phyloP scores from a whole-genome alignment of 1,139 yeast species.

The Debaryomyces fabryi region DNA sequence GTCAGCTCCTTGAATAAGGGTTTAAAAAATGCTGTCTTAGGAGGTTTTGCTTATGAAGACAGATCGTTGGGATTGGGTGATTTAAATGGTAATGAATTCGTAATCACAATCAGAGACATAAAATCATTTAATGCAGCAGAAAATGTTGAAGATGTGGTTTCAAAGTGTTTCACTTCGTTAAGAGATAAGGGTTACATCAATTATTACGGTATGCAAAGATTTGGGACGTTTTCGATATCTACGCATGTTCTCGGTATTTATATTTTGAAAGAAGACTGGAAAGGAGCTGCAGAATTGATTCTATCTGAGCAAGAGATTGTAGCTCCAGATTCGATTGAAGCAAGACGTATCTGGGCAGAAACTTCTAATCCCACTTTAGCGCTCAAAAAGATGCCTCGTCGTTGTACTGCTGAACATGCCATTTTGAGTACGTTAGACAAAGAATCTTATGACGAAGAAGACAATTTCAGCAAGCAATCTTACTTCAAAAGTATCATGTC shows the following conservation, averaged over 20 bases:
- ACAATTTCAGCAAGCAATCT: constrained; percentile 49
- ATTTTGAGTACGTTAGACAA: constrained; percentile 61
- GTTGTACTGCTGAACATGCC: constrained; percentile 83
- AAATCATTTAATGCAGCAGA: constrained; percentile 32
- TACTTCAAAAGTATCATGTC: constrained; percentile 84
- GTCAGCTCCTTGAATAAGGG: constrained; percentile 75
- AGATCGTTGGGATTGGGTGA: constrained; percentile 74
- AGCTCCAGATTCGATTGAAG: constrained; percentile 78
- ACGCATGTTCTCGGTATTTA: constrained; percentile 84
- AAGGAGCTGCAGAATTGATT: constrained; percentile 73
- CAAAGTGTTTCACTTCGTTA: constrained; percentile 59
- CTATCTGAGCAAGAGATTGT: constrained; percentile 85
- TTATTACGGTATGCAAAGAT: constrained; percentile 96
- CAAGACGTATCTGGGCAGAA: constrained; percentile 79
- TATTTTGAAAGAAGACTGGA: constrained; percentile 75
- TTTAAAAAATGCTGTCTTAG: constrained; percentile 71
- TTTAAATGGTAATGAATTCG: constrained; percentile 82
- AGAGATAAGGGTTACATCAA: constrained; percentile 78
- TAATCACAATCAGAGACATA: constrained; percentile 80
- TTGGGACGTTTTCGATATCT: constrained; percentile 92
- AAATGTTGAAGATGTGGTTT: constrained; percentile 46
- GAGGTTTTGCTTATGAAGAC: constrained; percentile 74
- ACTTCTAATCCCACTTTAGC: constrained; percentile 70
- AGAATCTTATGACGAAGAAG: constrained; percentile 47
- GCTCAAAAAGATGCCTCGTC: constrained; percentile 75